Base-by-base conservation (phyloP, 2,329 filamentous ascomycete genomes). In the Talaromyces sp. region DNA sequence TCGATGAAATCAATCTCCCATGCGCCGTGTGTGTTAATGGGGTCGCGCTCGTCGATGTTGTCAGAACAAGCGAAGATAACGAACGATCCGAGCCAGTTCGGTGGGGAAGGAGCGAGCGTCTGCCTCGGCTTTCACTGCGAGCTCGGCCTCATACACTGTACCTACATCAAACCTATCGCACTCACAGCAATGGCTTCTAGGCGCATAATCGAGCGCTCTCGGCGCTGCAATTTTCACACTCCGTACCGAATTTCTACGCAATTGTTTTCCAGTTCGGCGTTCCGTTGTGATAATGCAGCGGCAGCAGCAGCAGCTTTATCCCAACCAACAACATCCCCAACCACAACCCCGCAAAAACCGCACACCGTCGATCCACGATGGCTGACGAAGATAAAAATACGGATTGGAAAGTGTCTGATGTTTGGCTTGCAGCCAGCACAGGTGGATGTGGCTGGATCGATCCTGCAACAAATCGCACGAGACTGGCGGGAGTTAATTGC, bases 401-500 rank as follows among this genome's bases (percentile, higher is more conserved):
- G 90, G 19, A 78, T 93, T 30, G 90, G 90, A 1, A 87, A 86
- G 75, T 93, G 91, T 72, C 85, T 93, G 66, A 84, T 82, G 64
- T 93, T 92, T 70, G 91, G 91, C 2, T 81, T 91, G 67, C 77
- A 78, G n/a, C 73, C 76, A 1, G 68, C 73, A 32, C 89, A 92
- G 70, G 77, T 85, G 4, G 67, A 75, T 7, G 81, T 84, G 56
- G 88, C 87, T 0, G 84, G 82, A 0, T 70, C 69, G 1, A 81
- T 93, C n/a, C 70, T 91, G 27, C 76, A 80, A 53, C 80, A 84
- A 44, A 72, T 93, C 25, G 81, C 85, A 1, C 74, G 71, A 9
- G 85, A 91, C 65, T 95, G 91, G 91, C 80, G 89, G 51, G 84
- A 85, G 66, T 76, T 95, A 61, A 76, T 90, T 32, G 89, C 88